A percentile compares a stretch with the other conserved stretches of the same genome.
phyloP scores from a whole-genome alignment of 345 rosid genomes.

The Streptanthus diversifolius region DNA sequence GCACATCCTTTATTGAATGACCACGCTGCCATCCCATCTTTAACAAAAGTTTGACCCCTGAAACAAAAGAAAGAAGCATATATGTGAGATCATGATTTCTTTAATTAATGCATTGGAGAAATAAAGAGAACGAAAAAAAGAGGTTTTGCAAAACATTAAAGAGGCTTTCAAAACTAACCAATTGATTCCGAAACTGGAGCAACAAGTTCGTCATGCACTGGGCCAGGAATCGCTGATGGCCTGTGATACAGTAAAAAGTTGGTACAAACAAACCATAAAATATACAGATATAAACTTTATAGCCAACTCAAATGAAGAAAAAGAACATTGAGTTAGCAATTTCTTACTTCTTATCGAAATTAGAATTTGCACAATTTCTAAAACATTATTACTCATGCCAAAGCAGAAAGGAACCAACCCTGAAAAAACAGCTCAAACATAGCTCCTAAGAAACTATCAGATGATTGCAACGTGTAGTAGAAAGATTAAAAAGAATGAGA shows the following conservation, averaged over 20 bases:
- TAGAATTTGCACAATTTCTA: not conserved
- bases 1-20: constrained; percentile 72
- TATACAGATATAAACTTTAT: not conserved
- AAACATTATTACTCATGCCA: not conserved
- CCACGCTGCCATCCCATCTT: constrained; percentile 98
- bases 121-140: not conserved
- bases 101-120: not conserved
- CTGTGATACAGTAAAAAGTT: constrained; percentile 38
- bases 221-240: constrained; percentile 96
- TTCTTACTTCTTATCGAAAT: not conserved
- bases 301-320: not conserved
- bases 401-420: not conserved
- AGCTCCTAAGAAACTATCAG: constrained; percentile 17
- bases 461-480: not conserved
- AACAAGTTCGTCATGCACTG: constrained; percentile 80
- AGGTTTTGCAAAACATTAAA: not conserved
- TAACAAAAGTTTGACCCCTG: constrained; percentile 79
- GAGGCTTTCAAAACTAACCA: constrained; percentile 51
- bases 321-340: not conserved
- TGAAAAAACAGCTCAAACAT: not conserved
- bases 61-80: constrained; percentile 22
- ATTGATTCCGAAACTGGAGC: constrained; percentile 86
- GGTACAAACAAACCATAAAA: constrained; percentile 14
- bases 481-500: not conserved
- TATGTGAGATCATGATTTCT: constrained; percentile 9